These are phyloP conservation scores for Tubosaeta sp. DNA, from an alignment of 768 basidiomycete species.

Conservation along the genomic window DNA sequence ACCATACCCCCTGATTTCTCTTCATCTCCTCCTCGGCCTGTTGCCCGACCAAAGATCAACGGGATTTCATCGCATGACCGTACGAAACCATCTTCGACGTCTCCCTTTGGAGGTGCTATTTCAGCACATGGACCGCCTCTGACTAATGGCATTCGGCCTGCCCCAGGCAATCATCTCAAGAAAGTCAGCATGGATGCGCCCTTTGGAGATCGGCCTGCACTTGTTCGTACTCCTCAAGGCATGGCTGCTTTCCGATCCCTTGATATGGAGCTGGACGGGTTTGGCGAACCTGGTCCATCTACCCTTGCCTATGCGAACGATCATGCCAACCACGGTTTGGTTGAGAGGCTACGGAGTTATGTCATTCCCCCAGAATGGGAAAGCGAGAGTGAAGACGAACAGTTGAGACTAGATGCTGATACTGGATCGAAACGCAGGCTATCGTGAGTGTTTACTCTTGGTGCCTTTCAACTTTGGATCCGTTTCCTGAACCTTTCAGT, in stretches of 20 bases:
- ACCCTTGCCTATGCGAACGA: conserved; percentile 33
- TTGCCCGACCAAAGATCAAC: conserved; percentile 44
- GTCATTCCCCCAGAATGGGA: conserved; percentile 28
- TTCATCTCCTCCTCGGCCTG: conserved; percentile 20
- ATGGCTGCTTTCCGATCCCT: conserved; percentile 67
- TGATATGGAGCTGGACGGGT: conserved; percentile 46
- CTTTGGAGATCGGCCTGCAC: conserved; percentile 65
- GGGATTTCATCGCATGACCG: conserved; percentile 31
- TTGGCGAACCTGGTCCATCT: conserved; percentile 33
- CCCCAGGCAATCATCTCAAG: conserved; percentile 6
- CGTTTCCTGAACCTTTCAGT: conserved; percentile 5
- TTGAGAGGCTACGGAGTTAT: conserved; percentile 20
- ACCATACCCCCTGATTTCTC: conserved; percentile 50
- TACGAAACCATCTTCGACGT: conserved; percentile 22
- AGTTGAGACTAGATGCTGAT: conserved; percentile 28
- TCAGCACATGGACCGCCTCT: conserved; percentile 8
- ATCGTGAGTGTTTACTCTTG: conserved; percentile 16
- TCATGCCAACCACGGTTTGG: conserved; percentile 13
- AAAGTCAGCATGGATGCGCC: conserved; percentile 36
- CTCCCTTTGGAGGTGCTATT: conserved; percentile 2
- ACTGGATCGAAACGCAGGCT: conserved; percentile 62
- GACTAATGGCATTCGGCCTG: conserved; percentile 18
- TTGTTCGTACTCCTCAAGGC: conserved; percentile 65
- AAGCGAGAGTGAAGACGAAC: conserved; percentile 35
- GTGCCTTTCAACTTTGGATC: neutral